A percentile compares a stretch with the other conserved stretches of the same genome.
Conservation (phyloP, 2,329 filamentous ascomycete species). For the Huntiella savannae region DNA sequence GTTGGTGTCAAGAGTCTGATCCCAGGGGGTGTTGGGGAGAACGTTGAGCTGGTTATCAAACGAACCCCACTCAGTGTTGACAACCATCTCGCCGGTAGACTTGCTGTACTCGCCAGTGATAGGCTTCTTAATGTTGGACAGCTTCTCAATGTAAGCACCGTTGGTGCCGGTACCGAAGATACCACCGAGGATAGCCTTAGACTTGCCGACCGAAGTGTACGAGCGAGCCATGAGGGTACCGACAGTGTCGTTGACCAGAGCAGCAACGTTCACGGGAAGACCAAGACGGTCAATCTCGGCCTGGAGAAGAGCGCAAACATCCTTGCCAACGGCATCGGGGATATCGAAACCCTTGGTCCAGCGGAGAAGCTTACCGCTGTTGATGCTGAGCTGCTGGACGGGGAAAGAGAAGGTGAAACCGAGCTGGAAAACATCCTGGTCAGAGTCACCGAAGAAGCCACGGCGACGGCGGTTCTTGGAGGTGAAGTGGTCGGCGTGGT, state of each 20-base stretch:
- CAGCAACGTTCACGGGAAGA: conserved; percentile 84
- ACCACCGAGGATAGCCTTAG: conserved; percentile 72
- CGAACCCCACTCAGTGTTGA: conserved; percentile 97
- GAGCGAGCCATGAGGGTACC: conserved; percentile 95
- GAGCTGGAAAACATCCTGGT: conserved; percentile 57
- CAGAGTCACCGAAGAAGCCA: conserved; percentile 40
- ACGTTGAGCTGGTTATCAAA: conserved; percentile 90
- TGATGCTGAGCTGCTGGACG: conserved; percentile 83
- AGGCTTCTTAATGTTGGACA: conserved; percentile 65
- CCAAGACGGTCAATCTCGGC: conserved; percentile 69
- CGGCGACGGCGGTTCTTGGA: conserved; percentile 30
- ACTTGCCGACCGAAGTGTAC: conserved; percentile 79
- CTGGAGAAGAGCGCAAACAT: conserved; percentile 83
- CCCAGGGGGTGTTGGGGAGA: conserved; percentile 70
- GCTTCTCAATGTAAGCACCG: conserved; percentile 89
- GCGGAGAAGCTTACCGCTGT: conserved; percentile 80
- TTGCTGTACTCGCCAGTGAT: conserved; percentile 53
- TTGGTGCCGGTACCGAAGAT: conserved; percentile 98
- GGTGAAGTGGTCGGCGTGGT: conserved; percentile 70
- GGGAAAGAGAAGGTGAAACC: conserved; percentile 99
- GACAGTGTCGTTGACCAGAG: conserved; percentile 92
- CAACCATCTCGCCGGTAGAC: conserved; percentile 80
- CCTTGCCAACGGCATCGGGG: conserved; percentile 78
- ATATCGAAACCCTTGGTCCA: conserved; percentile 99
- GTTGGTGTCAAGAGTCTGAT: conserved; percentile 55